phyloP scores from a whole-genome alignment of 208 protist species.

The Acanthamoeba castellanii region DNA sequence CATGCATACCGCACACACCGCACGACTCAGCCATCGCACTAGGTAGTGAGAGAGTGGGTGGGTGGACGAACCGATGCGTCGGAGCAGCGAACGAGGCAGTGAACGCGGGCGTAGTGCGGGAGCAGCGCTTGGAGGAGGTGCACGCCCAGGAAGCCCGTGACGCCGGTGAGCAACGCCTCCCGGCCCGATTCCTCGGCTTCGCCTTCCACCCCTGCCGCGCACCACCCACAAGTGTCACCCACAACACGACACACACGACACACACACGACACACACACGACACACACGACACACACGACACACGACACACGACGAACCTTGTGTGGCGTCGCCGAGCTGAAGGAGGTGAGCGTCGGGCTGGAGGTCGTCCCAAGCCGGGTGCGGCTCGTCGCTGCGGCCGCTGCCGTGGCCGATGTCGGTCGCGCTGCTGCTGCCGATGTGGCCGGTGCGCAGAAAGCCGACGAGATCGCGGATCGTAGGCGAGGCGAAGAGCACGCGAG shows the following conservation, averaged over 20 bases:
- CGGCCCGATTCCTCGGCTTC: not conserved
- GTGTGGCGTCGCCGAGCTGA: not conserved
- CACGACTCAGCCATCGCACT: no score
- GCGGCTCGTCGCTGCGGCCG: not conserved
- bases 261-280: no score
- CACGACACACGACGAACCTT: not conserved
- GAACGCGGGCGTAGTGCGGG: not conserved
- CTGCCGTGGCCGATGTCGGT: no score
- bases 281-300: not conserved
- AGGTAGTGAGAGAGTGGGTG: not conserved
- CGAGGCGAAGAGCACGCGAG: not conserved
- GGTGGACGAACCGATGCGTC: not conserved
- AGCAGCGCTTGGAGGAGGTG: not conserved
- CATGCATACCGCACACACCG: no score
- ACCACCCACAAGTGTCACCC: not conserved
- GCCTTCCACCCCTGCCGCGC: not conserved
- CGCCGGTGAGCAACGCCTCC: not conserved
- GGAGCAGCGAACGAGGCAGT: not conserved
- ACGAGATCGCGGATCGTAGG: not conserved
- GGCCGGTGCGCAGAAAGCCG: not conserved
- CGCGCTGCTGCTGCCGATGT: no score
- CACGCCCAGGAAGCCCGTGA: conserved; percentile 13
- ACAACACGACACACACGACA: no score
- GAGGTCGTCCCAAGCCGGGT: not conserved
- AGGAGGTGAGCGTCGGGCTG: not conserved